Evolutionary conservation across 306 rosid species (phyloP).

Genomic region (Notholithocarpus densiflorus): DNA sequence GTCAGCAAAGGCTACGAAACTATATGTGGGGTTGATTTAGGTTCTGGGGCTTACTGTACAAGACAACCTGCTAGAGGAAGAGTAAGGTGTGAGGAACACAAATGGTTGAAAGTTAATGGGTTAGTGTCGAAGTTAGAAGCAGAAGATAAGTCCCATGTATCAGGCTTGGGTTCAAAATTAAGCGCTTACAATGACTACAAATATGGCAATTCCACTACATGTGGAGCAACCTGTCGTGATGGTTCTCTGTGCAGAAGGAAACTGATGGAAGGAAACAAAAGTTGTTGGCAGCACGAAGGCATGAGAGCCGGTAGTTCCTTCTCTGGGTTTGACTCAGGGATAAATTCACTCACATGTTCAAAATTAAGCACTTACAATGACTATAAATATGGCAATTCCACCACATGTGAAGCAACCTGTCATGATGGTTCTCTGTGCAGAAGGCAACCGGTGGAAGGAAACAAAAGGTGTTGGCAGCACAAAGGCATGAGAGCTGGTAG

Average conservation of each 20-base stretch:
- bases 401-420: conserved; percentile 8
- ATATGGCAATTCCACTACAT: background rate
- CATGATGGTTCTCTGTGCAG: background rate
- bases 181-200: background rate
- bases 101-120: background rate
- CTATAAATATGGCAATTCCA: background rate
- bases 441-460: conserved; percentile 15
- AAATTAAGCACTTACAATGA: background rate
- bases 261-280: conserved; percentile 7
- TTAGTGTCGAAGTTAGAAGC: background rate
- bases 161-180: background rate
- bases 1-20: background rate
- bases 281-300: conserved; percentile 14
- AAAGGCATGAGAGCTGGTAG: conserved; percentile 4
- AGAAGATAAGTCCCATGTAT: background rate
- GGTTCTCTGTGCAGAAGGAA: conserved; percentile 8
- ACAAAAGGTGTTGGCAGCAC: conserved; percentile 15
- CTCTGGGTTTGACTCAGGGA: background rate
- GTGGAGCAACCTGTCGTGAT: conserved; percentile 9
- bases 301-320: background rate
- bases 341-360: background rate
- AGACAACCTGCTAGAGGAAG: conserved; percentile 4
- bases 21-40: conserved; percentile 19
- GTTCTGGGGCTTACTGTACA: conserved; percentile 21
- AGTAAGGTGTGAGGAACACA: conserved; percentile 10